Evolutionary conservation across 2,329 filamentous ascomycete species (phyloP), one percentile per base, ranked within the genome.

Genomic region (Ampelomyces quisqualis): DNA sequence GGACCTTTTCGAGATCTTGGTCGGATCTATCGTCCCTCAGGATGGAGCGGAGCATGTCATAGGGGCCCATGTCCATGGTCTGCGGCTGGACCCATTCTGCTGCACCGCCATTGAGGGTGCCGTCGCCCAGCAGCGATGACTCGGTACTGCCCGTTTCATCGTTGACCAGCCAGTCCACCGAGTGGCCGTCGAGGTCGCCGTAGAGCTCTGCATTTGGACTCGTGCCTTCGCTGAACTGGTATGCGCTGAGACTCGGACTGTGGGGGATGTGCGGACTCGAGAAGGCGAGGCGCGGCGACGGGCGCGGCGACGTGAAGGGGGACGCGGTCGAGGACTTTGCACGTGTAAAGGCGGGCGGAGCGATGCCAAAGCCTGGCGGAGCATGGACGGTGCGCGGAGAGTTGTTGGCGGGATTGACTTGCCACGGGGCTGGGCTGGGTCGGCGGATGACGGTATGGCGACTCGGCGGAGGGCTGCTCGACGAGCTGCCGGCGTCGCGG

Each of bases 31-130:
- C 84, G 57, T 93, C 89, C 33, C 91, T 89, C 18, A 98, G 77
- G 27, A 98, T 94, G 5, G 91, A 96, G 47, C 93, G 87, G 40
- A 98, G 77, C 81, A 98, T 97, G 65, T 98, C 93, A 70, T 96
- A 95, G 1, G 93, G 91, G 43, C 88, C 94, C 91, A 98, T 97
- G 62, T 97, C 90, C 41, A 82, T 81, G 60, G 86, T 86, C 64
- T 80, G 78, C 10, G 77, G 73, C 44, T 76, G 74, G 33, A 84
- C 76, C 71, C 81, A 96, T 66, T 96, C 90, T 17, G 90, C 86
- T 4, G 88, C 88, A 10, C 85, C 85, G 29, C 83, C 85, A 60
- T 89, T 90, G 45, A 91, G 77, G 22, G 80, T 82, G 52, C 84
- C 89, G 11, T 85, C 77, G 7, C 79, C 81, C 23, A 81, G 78